phyloP scores from a whole-genome alignment of 2,329 filamentous ascomycete genomes.

The Claviceps sp. region DNA sequence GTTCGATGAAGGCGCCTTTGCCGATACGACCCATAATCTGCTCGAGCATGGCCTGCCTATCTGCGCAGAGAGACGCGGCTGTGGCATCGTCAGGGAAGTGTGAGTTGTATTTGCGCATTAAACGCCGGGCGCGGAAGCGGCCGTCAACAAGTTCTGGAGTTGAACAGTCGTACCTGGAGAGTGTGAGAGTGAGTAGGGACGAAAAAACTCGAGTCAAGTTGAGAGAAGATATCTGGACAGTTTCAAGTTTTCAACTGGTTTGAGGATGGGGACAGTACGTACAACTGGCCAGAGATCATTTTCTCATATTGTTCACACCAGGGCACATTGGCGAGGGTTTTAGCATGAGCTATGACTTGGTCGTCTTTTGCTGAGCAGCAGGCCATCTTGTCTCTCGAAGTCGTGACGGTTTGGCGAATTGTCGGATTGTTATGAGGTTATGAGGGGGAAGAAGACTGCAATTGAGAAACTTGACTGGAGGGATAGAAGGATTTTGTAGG shows the following conservation, averaged over 20 bases:
- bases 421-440: no score
- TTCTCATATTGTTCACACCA: slow-evolving; percentile 49
- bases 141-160: slow-evolving; percentile 34
- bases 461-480: no score
- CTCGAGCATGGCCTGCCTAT: slow-evolving; percentile 31
- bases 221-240: no score
- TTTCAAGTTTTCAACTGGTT: not conserved
- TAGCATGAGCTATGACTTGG: slow-evolving; percentile 30
- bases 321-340: slow-evolving; percentile 34
- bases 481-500: no score
- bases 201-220: not conserved
- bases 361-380: slow-evolving; percentile 23
- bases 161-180: slow-evolving; percentile 35
- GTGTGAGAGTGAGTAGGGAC: not conserved
- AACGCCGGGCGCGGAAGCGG: slow-evolving; percentile 39
- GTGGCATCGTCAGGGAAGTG: slow-evolving; percentile 37
- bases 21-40: slow-evolving; percentile 37
- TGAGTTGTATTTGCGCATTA: slow-evolving; percentile 45
- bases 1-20: slow-evolving; percentile 42
- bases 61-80: slow-evolving; percentile 22
- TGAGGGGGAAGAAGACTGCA: no score
- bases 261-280: slow-evolving; percentile 8
- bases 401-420: no score
- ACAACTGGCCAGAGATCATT: slow-evolving; percentile 53
- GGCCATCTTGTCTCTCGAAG: slow-evolving; percentile 12